Percentiles rank a stretch among this genome's conserved stretches.
These are phyloP conservation scores for Hypericum androsaemum DNA, from an alignment of 345 rosid genomes.

Conservation along the genomic window DNA sequence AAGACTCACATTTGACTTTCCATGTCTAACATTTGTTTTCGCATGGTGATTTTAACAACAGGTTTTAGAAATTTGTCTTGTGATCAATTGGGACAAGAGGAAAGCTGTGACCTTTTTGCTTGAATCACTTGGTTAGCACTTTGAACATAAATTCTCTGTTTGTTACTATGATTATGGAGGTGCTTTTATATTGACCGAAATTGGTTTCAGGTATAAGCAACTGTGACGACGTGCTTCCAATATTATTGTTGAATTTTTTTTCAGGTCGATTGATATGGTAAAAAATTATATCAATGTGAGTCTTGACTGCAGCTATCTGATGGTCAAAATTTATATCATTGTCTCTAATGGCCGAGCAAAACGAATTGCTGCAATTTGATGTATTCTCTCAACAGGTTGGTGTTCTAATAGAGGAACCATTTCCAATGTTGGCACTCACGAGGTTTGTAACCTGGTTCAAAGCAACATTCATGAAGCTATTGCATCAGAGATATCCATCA, in stretches of 20 bases:
- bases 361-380: too few species aligned
- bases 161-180: not conserved
- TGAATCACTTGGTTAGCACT: slow-evolving; percentile 70
- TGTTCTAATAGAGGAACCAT: slow-evolving; percentile 93
- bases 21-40: not conserved
- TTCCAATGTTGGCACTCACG: slow-evolving; percentile 81
- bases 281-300: too few species aligned
- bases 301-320: too few species aligned
- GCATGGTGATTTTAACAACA: slow-evolving; percentile 14
- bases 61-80: slow-evolving; percentile 93
- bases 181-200: not conserved
- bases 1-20: not conserved
- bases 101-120: slow-evolving; percentile 83
- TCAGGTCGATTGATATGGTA: too few species aligned
- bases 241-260: too few species aligned
- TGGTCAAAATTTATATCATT: too few species aligned
- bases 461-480: slow-evolving; percentile 57
- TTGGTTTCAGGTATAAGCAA: slow-evolving; percentile 42
- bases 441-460: slow-evolving; percentile 43
- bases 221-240: slow-evolving; percentile 78
- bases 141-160: not conserved
- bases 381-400: slow-evolving; percentile 69
- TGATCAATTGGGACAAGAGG: slow-evolving; percentile 93
- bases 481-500: slow-evolving; percentile 40
- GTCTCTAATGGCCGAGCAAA: too few species aligned